Percentiles rank a stretch among this genome's conserved stretches.
Evolutionary conservation across 257 asterid genomes (phyloP).

Genomic region (Solanum commersonii): DNA sequence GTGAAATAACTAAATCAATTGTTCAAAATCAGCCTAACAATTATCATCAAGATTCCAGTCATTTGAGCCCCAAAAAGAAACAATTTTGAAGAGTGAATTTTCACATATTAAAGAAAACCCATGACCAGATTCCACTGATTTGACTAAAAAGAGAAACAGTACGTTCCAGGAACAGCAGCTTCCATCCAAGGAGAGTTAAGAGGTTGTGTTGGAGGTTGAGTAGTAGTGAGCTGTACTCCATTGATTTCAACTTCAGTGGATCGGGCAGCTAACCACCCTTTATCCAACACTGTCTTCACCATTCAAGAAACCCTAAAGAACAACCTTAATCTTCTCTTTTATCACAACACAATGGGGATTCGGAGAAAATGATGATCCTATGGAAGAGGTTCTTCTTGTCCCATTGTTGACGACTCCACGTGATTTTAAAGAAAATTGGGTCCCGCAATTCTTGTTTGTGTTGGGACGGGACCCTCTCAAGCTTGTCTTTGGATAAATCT

Average conservation of each 20-base stretch:
- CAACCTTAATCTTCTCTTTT: neutral
- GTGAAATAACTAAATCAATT: neutral
- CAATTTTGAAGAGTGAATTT: neutral
- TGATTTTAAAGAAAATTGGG: neutral
- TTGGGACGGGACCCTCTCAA: neutral
- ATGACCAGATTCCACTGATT: neutral
- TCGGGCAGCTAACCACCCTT: conserved; percentile 90
- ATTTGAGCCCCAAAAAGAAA: neutral
- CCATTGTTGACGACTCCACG: neutral
- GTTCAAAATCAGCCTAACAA: neutral
- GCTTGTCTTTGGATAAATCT: neutral
- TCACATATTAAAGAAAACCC: neutral
- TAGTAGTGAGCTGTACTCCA: conserved; percentile 83
- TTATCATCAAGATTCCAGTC: neutral
- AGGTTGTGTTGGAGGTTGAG: conserved; percentile 41
- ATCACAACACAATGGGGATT: too few relatives aligned
- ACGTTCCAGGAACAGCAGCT: conserved; percentile 97
- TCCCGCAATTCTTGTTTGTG: neutral
- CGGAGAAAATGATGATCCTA: neutral
- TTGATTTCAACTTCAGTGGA: conserved; percentile 64
- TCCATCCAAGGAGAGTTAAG: conserved; percentile 68
- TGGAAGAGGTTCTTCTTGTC: neutral
- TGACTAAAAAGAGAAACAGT: conserved; percentile 1
- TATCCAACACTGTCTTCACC: conserved; percentile 57
- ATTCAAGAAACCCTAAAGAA: neutral